phyloP scores from a whole-genome alignment of 768 basidiomycete genomes.

The Daedaleopsis sinensis region DNA sequence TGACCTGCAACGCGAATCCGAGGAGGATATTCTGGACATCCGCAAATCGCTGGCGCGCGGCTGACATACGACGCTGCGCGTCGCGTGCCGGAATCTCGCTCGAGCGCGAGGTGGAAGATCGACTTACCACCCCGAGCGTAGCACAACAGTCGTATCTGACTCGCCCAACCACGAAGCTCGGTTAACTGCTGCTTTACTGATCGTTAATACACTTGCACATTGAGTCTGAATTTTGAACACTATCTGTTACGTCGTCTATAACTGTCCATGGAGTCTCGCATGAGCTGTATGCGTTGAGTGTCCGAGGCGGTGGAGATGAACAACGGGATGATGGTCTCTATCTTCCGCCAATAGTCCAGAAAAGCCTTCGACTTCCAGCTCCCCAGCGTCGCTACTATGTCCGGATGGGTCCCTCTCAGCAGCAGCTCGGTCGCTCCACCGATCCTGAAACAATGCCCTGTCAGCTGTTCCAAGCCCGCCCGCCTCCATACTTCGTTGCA shows the following conservation, averaged over 20 bases:
- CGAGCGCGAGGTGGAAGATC: constrained; percentile 2
- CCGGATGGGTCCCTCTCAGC: constrained; percentile 15
- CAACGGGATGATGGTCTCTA: constrained; percentile 12
- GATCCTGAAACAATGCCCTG: constrained; percentile 28
- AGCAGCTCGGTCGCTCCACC: constrained; percentile 27
- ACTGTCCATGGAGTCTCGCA: background rate
- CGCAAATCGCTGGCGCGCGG: background rate
- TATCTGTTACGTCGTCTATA: background rate
- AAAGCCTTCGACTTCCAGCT: constrained; percentile 28
- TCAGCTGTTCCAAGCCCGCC: background rate
- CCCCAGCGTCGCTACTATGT: constrained; percentile 21
- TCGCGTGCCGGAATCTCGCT: background rate
- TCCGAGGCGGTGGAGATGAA: constrained; percentile 11
- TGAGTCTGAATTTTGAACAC: too few relatives aligned
- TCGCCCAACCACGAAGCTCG: background rate
- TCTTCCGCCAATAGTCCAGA: background rate
- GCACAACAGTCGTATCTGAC: constrained; percentile 4
- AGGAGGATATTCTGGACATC: too few relatives aligned
- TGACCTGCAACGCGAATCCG: too few relatives aligned
- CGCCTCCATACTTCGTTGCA: constrained; percentile 14
- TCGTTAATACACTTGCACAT: background rate
- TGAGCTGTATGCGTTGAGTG: background rate
- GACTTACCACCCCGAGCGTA: constrained; percentile 1
- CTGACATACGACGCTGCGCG: background rate
- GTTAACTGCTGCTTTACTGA: background rate